A percentile compares a stretch with the other conserved stretches of the same genome.
Conservation (phyloP, 345 rosid species). For the Citrus maxima region DNA sequence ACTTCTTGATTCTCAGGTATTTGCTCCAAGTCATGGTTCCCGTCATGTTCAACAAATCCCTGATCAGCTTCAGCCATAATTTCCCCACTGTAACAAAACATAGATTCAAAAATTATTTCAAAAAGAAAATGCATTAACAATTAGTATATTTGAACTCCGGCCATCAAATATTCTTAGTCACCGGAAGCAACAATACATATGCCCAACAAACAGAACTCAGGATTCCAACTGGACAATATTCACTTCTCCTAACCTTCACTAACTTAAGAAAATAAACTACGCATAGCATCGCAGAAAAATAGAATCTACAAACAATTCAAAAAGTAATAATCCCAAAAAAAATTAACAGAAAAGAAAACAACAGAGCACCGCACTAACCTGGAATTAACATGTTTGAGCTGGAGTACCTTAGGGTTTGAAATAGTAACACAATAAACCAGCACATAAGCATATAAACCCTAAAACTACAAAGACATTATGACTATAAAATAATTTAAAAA, state of each 20-base stretch:
- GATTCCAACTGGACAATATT: neutral
- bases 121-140: neutral
- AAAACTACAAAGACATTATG: neutral
- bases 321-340: neutral
- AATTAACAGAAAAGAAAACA: neutral
- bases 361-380: neutral
- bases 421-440: neutral
- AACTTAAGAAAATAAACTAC: neutral
- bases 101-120: neutral
- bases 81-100: neutral
- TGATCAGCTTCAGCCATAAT: slow-evolving; percentile 36
- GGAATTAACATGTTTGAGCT: neutral
- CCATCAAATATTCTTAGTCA: neutral
- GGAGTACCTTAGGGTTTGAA: neutral
- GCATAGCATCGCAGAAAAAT: neutral
- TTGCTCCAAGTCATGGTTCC: slow-evolving; percentile 29
- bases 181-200: neutral
- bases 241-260: neutral
- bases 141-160: neutral
- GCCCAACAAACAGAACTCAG: neutral
- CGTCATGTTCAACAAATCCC: slow-evolving; percentile 36
- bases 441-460: neutral
- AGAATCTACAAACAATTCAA: neutral
- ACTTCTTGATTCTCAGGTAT: slow-evolving; percentile 27
- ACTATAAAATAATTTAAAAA: neutral